Evolutionary conservation across 208 protist genomes (phyloP).

Genomic region (Naegleria gruberi): DNA sequence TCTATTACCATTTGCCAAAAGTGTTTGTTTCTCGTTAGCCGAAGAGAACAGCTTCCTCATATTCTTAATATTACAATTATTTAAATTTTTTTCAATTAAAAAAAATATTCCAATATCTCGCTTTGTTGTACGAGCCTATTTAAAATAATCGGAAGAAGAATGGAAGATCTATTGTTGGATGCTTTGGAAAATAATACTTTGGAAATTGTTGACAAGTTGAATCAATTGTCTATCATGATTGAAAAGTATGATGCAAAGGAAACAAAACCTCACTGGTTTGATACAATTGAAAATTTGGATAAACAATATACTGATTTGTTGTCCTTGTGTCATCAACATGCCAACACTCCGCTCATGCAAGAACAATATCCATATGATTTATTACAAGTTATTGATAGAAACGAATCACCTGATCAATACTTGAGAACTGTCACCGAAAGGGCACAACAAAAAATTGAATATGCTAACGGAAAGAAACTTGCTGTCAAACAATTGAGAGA

Average conservation of each 20-base stretch:
- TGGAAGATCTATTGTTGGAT: background rate
- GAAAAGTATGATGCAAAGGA: background rate
- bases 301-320: background rate
- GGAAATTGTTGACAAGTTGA: background rate
- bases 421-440: background rate
- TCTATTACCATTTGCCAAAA: no score
- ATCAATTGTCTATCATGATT: background rate
- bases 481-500: background rate
- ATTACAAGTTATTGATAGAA: background rate
- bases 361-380: background rate
- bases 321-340: background rate
- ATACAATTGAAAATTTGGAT: background rate
- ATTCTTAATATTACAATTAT: no score
- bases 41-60: no score
- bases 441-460: background rate
- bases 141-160: no score
- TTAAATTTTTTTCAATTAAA: no score
- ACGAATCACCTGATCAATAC: conserved; percentile 3
- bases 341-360: background rate
- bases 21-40: no score
- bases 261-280: background rate
- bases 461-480: background rate
- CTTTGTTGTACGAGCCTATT: no score
- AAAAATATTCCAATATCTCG: no score
- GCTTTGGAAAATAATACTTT: background rate